phyloP scores from a whole-genome alignment of 495 filamentous ascomycete genomes.

The Aspergillus wentii region DNA sequence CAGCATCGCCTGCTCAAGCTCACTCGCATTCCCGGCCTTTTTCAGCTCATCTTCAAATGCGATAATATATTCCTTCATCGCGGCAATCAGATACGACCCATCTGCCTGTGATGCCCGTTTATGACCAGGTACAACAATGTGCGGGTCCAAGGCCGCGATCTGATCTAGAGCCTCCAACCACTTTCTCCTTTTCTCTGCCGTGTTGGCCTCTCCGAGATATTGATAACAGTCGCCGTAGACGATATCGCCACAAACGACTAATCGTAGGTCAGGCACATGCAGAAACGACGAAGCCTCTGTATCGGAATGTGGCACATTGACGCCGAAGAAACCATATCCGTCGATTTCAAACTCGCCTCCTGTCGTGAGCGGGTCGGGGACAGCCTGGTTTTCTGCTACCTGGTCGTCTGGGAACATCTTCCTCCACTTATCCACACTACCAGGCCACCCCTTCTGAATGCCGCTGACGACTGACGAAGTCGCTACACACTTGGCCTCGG shows the following conservation, averaged over 20 bases:
- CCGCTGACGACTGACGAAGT: background rate
- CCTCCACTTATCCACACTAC: background rate
- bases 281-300: background rate
- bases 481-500: slow-evolving; percentile 1
- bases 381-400: background rate
- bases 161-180: background rate
- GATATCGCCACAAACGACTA: background rate
- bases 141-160: background rate
- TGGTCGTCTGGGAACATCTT: background rate
- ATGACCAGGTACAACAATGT: background rate
- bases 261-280: background rate
- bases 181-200: background rate
- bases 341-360: background rate
- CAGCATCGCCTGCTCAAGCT: background rate
- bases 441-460: background rate
- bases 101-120: background rate
- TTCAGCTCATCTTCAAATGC: background rate
- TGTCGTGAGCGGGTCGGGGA: background rate
- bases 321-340: background rate
- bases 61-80: background rate
- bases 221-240: background rate
- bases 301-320: background rate
- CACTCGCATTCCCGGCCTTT: background rate
- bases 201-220: background rate
- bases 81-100: background rate